Base-by-base conservation (phyloP, 2,329 filamentous ascomycete genomes). In the Nemania abortiva region DNA sequence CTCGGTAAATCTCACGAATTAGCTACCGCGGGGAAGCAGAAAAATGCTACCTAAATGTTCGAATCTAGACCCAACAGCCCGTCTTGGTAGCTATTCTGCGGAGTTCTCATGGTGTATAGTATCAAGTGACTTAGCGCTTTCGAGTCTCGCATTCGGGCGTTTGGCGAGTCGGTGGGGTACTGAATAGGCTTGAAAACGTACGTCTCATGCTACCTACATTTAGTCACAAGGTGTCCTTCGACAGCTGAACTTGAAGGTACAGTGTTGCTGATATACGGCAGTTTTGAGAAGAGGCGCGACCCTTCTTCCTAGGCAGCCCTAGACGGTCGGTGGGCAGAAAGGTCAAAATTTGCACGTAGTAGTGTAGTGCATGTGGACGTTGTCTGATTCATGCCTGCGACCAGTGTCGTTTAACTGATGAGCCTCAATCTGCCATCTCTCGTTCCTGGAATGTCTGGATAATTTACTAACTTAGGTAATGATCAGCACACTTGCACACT, bases 361-460 rank as follows among this genome's bases (percentile, higher is more conserved):
- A 7, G 42, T 47, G 24, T 34, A 34, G 31, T 4, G 31, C 31
- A 34, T 9, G 31, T 34, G n/a, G n/a, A 47, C 15, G 20, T 50
- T 20, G 10, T 34, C 27, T 49, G 9, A 5, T 34, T 34, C 9
- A 9, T 9, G 31, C 13, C 34, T 31, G 47, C 31, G 11, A 31
- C 20, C 24, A 11, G 24, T 34, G 63, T 31, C 27, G 45, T 54
- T 57, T 13, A 24, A 56, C n/a, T 5, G 20, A 62, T 49, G 34
- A 65, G 42, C 52, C 50, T 65, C 66, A 65, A 65, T 18, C 37
- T 31, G 56, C 34, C 42, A 20, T 31, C n/a, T 49, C 39, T 45
- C 15, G 47, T n/a, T n/a, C 18, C 42, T 47, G 15, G 42, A 47
- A 15, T 15, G 15, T n/a, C 27, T 61, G 29, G 47, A n/a, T 27